These are phyloP conservation scores for Rhododendron griersonianum DNA, from an alignment of 148 eudicot species.

Conservation along the genomic window DNA sequence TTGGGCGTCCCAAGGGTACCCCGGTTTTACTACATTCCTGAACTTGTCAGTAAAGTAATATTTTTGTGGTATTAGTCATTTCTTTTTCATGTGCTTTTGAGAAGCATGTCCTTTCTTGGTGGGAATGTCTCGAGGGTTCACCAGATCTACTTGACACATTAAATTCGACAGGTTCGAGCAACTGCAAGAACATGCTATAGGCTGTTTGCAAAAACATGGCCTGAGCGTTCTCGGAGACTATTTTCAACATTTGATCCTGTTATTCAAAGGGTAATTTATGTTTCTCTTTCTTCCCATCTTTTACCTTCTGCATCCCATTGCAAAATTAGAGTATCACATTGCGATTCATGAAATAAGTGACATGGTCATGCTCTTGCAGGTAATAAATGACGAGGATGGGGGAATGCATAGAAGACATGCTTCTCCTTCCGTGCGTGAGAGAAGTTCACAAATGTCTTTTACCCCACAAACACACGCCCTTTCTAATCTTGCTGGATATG, in stretches of 20 bases:
- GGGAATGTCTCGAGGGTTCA: neutral
- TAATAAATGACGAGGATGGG: conserved; percentile 92
- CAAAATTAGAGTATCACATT: neutral
- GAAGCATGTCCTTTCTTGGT: neutral
- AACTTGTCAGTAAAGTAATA: neutral
- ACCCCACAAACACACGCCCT: conserved; percentile 63
- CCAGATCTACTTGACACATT: conserved; percentile 1
- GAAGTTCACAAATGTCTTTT: conserved; percentile 46
- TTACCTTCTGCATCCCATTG: neutral
- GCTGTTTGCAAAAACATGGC: conserved; percentile 98
- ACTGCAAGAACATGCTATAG: conserved; percentile 98
- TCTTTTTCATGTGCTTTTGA: neutral
- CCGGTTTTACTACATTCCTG: neutral
- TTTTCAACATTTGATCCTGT: conserved; percentile 87
- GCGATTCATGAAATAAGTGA: neutral
- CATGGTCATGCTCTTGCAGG: conserved; percentile 25
- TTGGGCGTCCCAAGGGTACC: neutral
- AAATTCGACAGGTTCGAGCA: conserved; percentile 65
- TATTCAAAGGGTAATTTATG: conserved; percentile 73
- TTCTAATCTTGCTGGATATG: conserved; percentile 77
- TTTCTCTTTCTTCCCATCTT: neutral
- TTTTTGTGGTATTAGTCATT: neutral
- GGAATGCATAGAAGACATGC: conserved; percentile 91
- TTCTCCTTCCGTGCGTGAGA: conserved; percentile 89
- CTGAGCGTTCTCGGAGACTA: conserved; percentile 93